Base-by-base conservation (phyloP, 73 alveolate genomes). In the Diophrys appendiculata region DNA sequence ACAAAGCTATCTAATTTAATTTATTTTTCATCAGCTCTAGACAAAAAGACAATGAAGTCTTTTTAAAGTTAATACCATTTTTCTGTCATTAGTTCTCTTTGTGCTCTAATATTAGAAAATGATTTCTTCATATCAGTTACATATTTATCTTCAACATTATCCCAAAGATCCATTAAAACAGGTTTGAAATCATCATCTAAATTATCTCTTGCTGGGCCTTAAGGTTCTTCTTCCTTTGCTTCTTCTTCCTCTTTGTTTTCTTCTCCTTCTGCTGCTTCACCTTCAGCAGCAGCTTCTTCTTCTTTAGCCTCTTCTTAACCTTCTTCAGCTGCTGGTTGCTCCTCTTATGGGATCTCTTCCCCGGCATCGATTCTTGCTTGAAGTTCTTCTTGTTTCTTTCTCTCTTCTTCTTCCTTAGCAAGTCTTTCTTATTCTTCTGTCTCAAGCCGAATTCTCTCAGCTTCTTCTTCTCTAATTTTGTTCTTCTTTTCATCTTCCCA, bases 1-100 rank as follows among this genome's bases (percentile, higher is more conserved):
- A 95, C 94, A 87, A 91, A 96, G 54, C 93, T 86, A 68, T 94
- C 95, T 43, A 97, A 86, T 64, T 90, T 82, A 68, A 82, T 91
- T 80, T 95, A 96, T 88, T 97, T 97, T 35, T 81, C 88, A 67
- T 95, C 97, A n/a, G 99, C 98, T 77, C 99, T 87, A 64, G 92
- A 87, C 54, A 97, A 82, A 84, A 91, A 94, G 55, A 91, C 97
- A 22, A 97, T 81, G 87, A 95, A 97, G 54, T 90, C 87, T 67
- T 88, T 90, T 65, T 97, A 88, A 8, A 90, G 81, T 68, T 90
- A 81, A 77, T 85, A 89, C 73, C 92, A 84, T 33, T 87, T 79
- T 5, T 89, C 92, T 0, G 90, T 88, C 24, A 95, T 74, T 32
- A 92, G 80, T 71, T 93, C 97, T 85, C 98, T 92, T 83, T 95